Evolutionary conservation across 495 filamentous ascomycete genomes (phyloP), one percentile per base, ranked within the genome.

Genomic region (Penicillium silybi): DNA sequence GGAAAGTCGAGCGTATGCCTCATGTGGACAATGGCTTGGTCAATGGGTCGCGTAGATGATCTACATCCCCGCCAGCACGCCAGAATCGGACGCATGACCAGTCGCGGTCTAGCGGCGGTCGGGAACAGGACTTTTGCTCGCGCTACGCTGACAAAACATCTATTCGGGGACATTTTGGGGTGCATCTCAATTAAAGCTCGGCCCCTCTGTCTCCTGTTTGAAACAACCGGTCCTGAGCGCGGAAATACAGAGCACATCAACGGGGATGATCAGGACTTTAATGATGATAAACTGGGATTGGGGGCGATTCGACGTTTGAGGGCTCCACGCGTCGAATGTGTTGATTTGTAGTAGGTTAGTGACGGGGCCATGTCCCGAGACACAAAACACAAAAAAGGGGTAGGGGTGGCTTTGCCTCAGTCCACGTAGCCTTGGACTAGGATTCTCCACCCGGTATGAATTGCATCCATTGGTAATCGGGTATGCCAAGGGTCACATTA

Each of bases 101-200:
- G 56, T 42, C 56, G 39, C 27, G 51, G 56, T 41, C 40, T 59
- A 59, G 56, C 53, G 53, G 47, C 38, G 46, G 16, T 41, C 23
- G 46, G n/a, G 23, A 18, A 19, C 37, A 18, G 37, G 16, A 4
- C 16, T 16, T 39, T 27, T 37, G 3, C n/a, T 41, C 32, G 46
- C 40, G 46, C 34, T 34, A 48, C 46, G 37, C 18, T 27, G 32
- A 25, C 46, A 48, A 41, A 46, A 48, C 49, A 46, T 50, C 41
- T 45, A 50, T 50, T 41, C 25, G 11, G 34, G 34, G 13, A 42
- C 9, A 29, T 10, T 1, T 16, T 38, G 35, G 35, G 37, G n/a
- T 39, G n/a, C 42, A 44, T 49, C 38, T 18, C 38, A 40, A 49
- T 49, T 16, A 42, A 27, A 49, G 47, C 47, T 49, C 38, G 37